Evolutionary conservation across 768 basidiomycete species (phyloP).

Genomic region (Lactifluus rugatus): DNA sequence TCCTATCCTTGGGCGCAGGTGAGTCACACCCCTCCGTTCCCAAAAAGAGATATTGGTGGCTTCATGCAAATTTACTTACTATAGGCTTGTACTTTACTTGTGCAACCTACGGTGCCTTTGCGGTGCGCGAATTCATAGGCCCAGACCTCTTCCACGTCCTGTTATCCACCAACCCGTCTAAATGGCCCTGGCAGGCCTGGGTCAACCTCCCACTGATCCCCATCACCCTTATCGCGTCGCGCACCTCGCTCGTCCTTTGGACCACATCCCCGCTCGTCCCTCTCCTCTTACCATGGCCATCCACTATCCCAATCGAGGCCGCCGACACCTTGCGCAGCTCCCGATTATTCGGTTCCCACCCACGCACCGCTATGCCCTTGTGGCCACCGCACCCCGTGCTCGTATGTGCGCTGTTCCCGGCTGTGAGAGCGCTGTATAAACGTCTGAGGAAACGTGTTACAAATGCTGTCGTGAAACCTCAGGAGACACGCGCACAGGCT

Average conservation of each 20-base stretch:
- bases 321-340: too few relatives aligned
- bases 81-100: slow-evolving; percentile 40
- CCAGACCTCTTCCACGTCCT: slow-evolving; percentile 46
- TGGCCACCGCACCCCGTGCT: slow-evolving; percentile 31
- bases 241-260: slow-evolving; percentile 25
- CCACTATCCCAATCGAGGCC: slow-evolving; percentile 20
- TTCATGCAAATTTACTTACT: too few relatives aligned
- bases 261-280: slow-evolving; percentile 25
- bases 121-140: slow-evolving; percentile 60
- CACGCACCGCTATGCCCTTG: slow-evolving; percentile 15
- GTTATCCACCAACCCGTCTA: slow-evolving; percentile 55
- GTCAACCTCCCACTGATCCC: slow-evolving; percentile 68
- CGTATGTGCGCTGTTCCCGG: slow-evolving; percentile 24
- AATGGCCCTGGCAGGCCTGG: slow-evolving; percentile 72
- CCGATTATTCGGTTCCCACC: not conserved
- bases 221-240: slow-evolving; percentile 53
- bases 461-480: slow-evolving; percentile 20
- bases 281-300: slow-evolving; percentile 27
- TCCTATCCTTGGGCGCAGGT: slow-evolving; percentile 56
- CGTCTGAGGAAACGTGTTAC: slow-evolving; percentile 19
- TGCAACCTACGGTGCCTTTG: slow-evolving; percentile 65
- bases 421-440: slow-evolving; percentile 23
- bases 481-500: not conserved
- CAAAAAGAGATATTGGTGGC: too few relatives aligned
- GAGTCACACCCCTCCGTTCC: slow-evolving; percentile 21